Base-by-base conservation (phyloP, 371 early-diverging fungal species). In the Mortierella sp. region DNA sequence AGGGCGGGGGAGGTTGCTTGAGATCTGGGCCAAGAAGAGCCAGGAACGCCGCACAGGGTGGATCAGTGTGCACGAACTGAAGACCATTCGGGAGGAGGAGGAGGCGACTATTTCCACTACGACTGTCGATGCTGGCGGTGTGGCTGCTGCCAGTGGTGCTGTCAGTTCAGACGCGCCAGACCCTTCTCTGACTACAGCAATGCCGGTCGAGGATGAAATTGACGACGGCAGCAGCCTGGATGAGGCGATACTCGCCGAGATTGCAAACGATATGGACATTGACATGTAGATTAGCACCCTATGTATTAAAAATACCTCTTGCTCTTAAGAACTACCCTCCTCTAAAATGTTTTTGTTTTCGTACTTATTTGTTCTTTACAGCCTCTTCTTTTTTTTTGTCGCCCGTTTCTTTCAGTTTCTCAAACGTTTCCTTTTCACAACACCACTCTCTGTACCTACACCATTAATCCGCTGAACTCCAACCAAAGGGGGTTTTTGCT, bases 31-130 rank as follows among this genome's bases (percentile, higher is more conserved):
- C 73, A 91, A 90, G 76, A 91, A 90, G 89, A 88, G 90, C 16
- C 91, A 91, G 56, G 72, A 81, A 16, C 77, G 90, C 54, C 88
- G 93, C 27, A 88, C 92, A 48, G 93, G 92, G 2, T 93, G 93
- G 93, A 79, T 93, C 16, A 84, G 91, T n/a, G 83, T 93, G 21
- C 92, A 92, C 79, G 89, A 92, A 82, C 76, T 80, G 29, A 93
- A 93, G 75, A 32, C 51, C 6, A 27, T 10, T 4, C 63, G 18
- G 12, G 44, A 46, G 3, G 46, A 14, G 12, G 48, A 71, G 29
- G 48, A 71, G 44, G 10, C 1, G 1, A 44, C 5, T 27, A 12
- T 44, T 41, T 6, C 3, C 24, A 24, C 41, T 24, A 1, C 24
- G 5, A 0, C 44, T 51, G 63, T 7, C 7, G 35, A 32, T 16